Conservation (phyloP, 1,139 yeast species). For the Scheffersomyces insectosa region DNA sequence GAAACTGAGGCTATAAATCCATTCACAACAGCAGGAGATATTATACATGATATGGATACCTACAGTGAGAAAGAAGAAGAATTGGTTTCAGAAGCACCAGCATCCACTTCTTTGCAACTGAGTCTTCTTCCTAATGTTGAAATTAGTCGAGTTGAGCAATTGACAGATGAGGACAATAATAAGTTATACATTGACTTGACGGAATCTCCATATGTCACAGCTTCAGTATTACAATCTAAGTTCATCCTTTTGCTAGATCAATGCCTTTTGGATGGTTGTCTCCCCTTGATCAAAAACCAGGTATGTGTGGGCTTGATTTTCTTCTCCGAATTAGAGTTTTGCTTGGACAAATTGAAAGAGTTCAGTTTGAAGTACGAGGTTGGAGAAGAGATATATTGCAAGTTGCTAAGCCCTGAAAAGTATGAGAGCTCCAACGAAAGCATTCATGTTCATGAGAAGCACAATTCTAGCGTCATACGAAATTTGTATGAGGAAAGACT, state of each 20-base stretch:
- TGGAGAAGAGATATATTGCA: constrained; percentile 35
- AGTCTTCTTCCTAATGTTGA: not conserved
- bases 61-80: constrained; percentile 5
- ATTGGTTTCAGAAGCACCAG: not conserved
- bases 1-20: constrained; percentile 44
- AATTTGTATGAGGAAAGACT: constrained; percentile 13
- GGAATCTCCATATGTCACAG: constrained; percentile 36
- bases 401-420: constrained; percentile 12
- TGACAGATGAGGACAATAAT: constrained; percentile 6
- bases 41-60: constrained; percentile 30
- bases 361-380: constrained; percentile 29
- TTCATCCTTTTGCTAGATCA: constrained; percentile 37
- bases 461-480: constrained; percentile 1
- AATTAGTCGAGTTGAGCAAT: not conserved
- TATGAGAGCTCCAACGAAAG: not conserved
- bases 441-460: constrained; percentile 1
- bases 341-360: constrained; percentile 46
- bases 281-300: constrained; percentile 43
- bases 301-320: constrained; percentile 51
- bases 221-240: constrained; percentile 33
- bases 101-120: no score
- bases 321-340: constrained; percentile 54
- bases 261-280: constrained; percentile 55
- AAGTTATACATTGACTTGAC: constrained; percentile 40
- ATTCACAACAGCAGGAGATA: constrained; percentile 34